These are phyloP conservation scores for Berkeleyomyces rouxiae DNA, from an alignment of 2,329 filamentous ascomycete genomes.

Conservation along the genomic window DNA sequence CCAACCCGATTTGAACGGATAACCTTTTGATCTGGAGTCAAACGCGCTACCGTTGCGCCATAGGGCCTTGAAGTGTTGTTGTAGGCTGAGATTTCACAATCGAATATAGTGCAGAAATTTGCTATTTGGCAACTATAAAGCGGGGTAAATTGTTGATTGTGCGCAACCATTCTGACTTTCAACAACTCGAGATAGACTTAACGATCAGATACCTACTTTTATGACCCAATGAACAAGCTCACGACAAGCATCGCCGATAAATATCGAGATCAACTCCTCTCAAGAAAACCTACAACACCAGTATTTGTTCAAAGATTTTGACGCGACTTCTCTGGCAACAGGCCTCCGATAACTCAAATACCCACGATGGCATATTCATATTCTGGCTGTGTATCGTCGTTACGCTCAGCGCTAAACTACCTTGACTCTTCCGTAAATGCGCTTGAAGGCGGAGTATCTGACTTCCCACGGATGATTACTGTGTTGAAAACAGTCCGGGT, in stretches of 20 bases:
- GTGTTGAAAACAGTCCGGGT: constrained; percentile 43
- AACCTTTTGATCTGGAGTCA: constrained; percentile 7
- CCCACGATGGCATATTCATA: constrained; percentile 21
- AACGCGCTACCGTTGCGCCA: constrained; percentile 5
- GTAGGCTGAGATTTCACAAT: too few species aligned
- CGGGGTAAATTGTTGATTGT: neutral
- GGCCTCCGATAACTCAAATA: neutral
- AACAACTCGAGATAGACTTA: too few species aligned
- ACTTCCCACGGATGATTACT: constrained; percentile 38
- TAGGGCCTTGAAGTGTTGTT: neutral
- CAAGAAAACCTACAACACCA: too few species aligned
- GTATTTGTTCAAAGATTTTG: neutral
- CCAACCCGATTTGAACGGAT: constrained; percentile 6
- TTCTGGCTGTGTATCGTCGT: constrained; percentile 41
- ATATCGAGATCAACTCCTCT: too few species aligned
- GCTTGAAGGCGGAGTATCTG: constrained; percentile 37
- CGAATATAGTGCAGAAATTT: neutral
- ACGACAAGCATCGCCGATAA: neutral
- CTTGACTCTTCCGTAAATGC: constrained; percentile 44
- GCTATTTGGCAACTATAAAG: neutral
- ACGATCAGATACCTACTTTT: too few species aligned
- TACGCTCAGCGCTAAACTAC: constrained; percentile 42
- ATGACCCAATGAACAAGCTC: neutral
- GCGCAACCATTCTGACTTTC: too few species aligned
- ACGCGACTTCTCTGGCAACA: neutral